Percentiles rank a stretch among this genome's conserved stretches.
phyloP scores from a whole-genome alignment of 768 basidiomycete genomes.

The Serendipita sp. region DNA sequence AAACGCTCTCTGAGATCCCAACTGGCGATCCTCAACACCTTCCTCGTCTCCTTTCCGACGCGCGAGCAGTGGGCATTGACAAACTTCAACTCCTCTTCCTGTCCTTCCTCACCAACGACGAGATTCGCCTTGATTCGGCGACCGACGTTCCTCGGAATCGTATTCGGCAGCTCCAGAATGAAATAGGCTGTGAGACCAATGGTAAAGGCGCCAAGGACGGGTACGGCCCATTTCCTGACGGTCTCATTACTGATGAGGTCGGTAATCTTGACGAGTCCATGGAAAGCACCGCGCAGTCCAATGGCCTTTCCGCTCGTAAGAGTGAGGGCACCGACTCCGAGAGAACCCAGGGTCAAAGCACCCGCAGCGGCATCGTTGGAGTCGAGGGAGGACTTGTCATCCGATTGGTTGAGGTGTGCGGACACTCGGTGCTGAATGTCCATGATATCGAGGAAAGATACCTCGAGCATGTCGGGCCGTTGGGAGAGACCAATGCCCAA shows the following conservation, averaged over 20 bases:
- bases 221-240: constrained; percentile 73
- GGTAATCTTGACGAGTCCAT: constrained; percentile 55
- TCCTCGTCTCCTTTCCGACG: constrained; percentile 72
- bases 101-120: constrained; percentile 23
- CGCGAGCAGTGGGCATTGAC: constrained; percentile 52
- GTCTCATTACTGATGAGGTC: constrained; percentile 70
- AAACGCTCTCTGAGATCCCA: constrained; percentile 84
- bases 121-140: constrained; percentile 60
- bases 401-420: constrained; percentile 34
- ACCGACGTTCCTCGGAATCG: constrained; percentile 82
- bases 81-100: constrained; percentile 36
- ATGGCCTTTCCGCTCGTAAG: constrained; percentile 76
- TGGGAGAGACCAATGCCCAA: constrained; percentile 71
- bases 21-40: constrained; percentile 76
- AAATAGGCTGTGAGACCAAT: constrained; percentile 66
- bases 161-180: constrained; percentile 69
- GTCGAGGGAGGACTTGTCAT: constrained; percentile 14
- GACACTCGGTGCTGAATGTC: constrained; percentile 71
- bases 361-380: constrained; percentile 32
- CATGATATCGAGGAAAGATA: constrained; percentile 68
- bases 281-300: constrained; percentile 59
- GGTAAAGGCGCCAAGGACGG: constrained; percentile 60
- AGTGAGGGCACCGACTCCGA: constrained; percentile 72
- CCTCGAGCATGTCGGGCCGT: constrained; percentile 61
- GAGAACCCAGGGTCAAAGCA: constrained; percentile 54